Evolutionary conservation across 2,329 filamentous ascomycete species (phyloP).

Genomic region (Pseudogymnoascus sp.): DNA sequence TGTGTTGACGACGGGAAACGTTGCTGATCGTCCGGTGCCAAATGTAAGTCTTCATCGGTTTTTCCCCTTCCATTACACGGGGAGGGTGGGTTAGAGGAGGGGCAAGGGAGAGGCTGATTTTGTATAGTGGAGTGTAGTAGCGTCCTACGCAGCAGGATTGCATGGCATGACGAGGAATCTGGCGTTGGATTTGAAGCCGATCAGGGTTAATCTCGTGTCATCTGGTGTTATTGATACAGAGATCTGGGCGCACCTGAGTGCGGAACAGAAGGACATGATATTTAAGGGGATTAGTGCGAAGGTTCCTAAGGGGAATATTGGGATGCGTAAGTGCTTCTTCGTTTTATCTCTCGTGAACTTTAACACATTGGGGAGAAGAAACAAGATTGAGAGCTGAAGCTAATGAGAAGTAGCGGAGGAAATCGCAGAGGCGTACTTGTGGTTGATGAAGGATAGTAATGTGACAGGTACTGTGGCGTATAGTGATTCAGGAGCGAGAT

Average conservation of each 20-base stretch:
- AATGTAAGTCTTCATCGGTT: background rate
- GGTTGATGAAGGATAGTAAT: conserved; percentile 37
- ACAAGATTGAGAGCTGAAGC: conserved; percentile 13
- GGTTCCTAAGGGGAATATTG: conserved; percentile 14
- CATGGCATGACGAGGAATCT: conserved; percentile 48
- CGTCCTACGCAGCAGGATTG: conserved; percentile 42
- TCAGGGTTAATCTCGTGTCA: conserved; percentile 55
- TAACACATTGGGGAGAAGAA: background rate
- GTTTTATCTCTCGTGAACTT: conserved; percentile 11
- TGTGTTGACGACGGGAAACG: background rate
- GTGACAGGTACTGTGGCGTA: conserved; percentile 30
- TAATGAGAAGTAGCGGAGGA: conserved; percentile 30
- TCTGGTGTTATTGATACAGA: conserved; percentile 48
- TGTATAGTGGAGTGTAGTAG: conserved; percentile 39
- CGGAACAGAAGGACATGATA: conserved; percentile 21
- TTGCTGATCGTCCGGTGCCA: background rate
- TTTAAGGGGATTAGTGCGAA: conserved; percentile 21
- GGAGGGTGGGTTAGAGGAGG: background rate
- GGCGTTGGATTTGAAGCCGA: conserved; percentile 55
- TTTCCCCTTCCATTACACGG: background rate
- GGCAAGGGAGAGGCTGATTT: background rate
- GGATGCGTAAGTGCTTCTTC: conserved; percentile 10
- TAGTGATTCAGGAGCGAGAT: conserved; percentile 10
- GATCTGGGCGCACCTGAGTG: conserved; percentile 30
- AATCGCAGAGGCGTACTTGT: conserved; percentile 38